Percentiles rank a stretch among this genome's conserved stretches.
Evolutionary conservation across 768 basidiomycete genomes (phyloP).

Genomic region (Leucocoprinus leucothites): DNA sequence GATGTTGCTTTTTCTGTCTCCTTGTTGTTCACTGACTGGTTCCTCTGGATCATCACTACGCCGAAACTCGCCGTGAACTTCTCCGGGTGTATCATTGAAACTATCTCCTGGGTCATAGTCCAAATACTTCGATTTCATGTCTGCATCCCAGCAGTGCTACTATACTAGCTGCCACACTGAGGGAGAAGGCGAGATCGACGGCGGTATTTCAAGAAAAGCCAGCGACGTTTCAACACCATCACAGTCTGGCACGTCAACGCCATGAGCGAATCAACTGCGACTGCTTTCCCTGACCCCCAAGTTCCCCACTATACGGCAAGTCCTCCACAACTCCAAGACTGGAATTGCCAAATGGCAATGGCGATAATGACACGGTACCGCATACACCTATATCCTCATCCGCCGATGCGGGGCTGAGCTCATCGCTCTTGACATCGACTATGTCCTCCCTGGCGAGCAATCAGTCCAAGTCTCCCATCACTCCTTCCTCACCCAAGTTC

Average conservation of each 20-base stretch:
- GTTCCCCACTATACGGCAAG: too few relatives aligned
- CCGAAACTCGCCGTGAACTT: conserved; percentile 14
- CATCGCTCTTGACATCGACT: background rate
- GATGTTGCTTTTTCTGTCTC: conserved; percentile 56
- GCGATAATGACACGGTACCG: too few relatives aligned
- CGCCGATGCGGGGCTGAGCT: too few relatives aligned
- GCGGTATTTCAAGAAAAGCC: background rate
- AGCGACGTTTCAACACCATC: too few relatives aligned
- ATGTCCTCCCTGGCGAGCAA: background rate
- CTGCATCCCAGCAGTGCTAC: conserved; percentile 14
- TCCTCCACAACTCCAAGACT: too few relatives aligned
- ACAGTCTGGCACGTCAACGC: background rate
- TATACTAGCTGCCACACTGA: conserved; percentile 3
- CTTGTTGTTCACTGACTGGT: conserved; percentile 43
- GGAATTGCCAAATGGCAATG: too few relatives aligned
- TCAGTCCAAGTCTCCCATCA: conserved; percentile 1
- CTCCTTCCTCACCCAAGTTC: too few relatives aligned
- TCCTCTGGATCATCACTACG: too few relatives aligned
- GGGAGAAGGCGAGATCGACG: conserved; percentile 14
- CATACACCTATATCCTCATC: background rate
- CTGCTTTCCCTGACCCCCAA: background rate
- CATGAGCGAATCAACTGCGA: background rate
- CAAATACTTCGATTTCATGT: conserved; percentile 27
- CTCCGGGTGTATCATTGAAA: conserved; percentile 18
- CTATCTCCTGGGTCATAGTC: conserved; percentile 30